Evolutionary conservation across 768 basidiomycete genomes (phyloP).

Genomic region (Arthromyces matolae): DNA sequence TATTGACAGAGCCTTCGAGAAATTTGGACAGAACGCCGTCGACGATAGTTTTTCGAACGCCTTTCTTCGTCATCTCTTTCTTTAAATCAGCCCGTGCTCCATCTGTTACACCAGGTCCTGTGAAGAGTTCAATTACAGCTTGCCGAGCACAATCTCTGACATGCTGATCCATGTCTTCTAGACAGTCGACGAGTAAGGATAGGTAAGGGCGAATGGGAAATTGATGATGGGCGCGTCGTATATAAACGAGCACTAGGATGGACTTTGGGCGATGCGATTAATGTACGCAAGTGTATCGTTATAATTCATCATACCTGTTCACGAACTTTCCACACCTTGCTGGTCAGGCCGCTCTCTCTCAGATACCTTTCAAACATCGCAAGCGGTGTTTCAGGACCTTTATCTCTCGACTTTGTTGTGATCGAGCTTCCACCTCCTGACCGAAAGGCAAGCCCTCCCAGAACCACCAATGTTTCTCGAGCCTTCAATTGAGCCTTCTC

Average conservation of each 20-base stretch:
- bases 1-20: slow-evolving; percentile 42
- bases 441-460: slow-evolving; percentile 71
- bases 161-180: slow-evolving; percentile 88
- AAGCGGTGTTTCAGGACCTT: slow-evolving; percentile 66
- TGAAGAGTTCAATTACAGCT: slow-evolving; percentile 81
- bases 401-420: slow-evolving; percentile 48
- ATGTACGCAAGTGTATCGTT: not conserved
- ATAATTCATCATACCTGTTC: slow-evolving; percentile 65
- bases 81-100: slow-evolving; percentile 91
- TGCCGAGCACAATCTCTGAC: slow-evolving; percentile 85
- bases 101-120: slow-evolving; percentile 77
- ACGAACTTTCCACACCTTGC: slow-evolving; percentile 82
- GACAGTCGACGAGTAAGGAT: slow-evolving; percentile 69
- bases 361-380: slow-evolving; percentile 68
- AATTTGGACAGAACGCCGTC: slow-evolving; percentile 75
- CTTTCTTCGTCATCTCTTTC: slow-evolving; percentile 83
- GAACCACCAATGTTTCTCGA: slow-evolving; percentile 67
- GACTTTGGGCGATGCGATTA: slow-evolving; percentile 32
- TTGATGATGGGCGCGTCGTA: slow-evolving; percentile 64
- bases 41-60: slow-evolving; percentile 82
- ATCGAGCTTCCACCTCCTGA: slow-evolving; percentile 41
- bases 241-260: slow-evolving; percentile 65
- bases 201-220: slow-evolving; percentile 85
- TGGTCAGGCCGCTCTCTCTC: slow-evolving; percentile 67
- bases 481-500: slow-evolving; percentile 72